Evolutionary conservation across 176 grass and related monocot species (phyloP), one percentile per base, ranked within the genome.

Genomic region (Alloteropsis semialata): DNA sequence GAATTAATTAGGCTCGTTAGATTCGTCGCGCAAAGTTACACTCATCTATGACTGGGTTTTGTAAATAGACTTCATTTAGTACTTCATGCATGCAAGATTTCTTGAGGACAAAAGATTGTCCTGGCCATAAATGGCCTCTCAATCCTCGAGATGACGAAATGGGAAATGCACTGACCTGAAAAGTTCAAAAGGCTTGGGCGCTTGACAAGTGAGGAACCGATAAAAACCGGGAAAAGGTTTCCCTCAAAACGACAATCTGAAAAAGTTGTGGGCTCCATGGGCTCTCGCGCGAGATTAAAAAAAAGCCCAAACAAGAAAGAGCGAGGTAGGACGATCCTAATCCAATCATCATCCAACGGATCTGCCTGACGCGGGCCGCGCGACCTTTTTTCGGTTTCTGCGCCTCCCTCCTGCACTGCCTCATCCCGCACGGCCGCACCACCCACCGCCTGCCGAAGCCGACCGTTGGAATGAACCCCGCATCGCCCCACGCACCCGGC

Each of bases 401-500:
- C 29, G 39, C 48, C 61, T 54, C 2, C 28, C 69, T 12, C 12
- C 41, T 4, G 1, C 25, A 1, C 38, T 4, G 6, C 38, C 27
- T 62, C 16, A 56, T 34, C 59, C 24, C 41, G 29, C 75, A 68
- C 34, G 34, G 34, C 34, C 34, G 34, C 34, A 5, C 63, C 34
- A 5, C 63, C 76, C 43, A 70, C 56, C 45, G 13, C 45, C 72
- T 8, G 27, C 28, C 58, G 13, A 13, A 87, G 83, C 49, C 48
- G 87, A 89, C 91, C 91, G 91, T 92, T 92, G 84, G 87, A 39
- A 28, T 10, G 68, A 60, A 45, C 8, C 28, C 22, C 45, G 24
- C 72, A 72, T 54, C 81, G 63, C 4, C 21, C n/a, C n/a, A n/a
- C n/a, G n/a, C 45, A 3, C 15, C 44, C 60, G 24, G 6, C 13